Evolutionary conservation across 352 stramenopile species (phyloP), one percentile per base, ranked within the genome.

Genomic region (Globisporangium yorkense): DNA sequence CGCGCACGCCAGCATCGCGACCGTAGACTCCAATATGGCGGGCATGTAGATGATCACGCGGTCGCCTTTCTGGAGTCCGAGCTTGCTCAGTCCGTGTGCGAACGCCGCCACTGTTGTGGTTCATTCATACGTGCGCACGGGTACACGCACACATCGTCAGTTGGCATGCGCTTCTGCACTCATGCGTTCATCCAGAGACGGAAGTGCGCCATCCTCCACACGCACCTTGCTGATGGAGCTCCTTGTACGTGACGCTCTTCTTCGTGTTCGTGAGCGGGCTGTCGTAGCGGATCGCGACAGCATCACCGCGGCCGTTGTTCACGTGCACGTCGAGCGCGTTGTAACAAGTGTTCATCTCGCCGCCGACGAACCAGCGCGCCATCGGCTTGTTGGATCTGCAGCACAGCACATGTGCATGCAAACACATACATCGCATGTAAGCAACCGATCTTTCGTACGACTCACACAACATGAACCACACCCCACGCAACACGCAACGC

Each of bases 1-100:
- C 12, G 94, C 87, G 65, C 96, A 99, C 0, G 96, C 96, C n/a
- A 99, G 77, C 96, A 99, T 98, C 20, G 91, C 96, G 57, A 98
- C 90, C 21, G 89, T 88, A 7, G 94, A 80, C 67, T 99, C 95
- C 20, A 96, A 80, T 20, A 99, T 95, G 74, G 98, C 98, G 6
- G 97, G 96, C 96, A 99, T 98, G 81, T 99, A 99, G 37, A 99
- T 87, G 18, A 94, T 97, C 4, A 99, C 97, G 12, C 94, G 89
- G 78, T 99, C 96, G 5, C 96, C 96, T 66, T 97, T 86, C 54
- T 72, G 72, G n/a, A 92, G 71, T 40, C 96, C 96, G 16, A 77
- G 71, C 18, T 83, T 68, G 59, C 97, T 94, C 62, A 99, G 87
- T n/a, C 92, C 94, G 70, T 99, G 99, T 3, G 97, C 96, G 62